phyloP scores from a whole-genome alignment of 352 stramenopile genomes.

The Globisporangium uncinulatum region DNA sequence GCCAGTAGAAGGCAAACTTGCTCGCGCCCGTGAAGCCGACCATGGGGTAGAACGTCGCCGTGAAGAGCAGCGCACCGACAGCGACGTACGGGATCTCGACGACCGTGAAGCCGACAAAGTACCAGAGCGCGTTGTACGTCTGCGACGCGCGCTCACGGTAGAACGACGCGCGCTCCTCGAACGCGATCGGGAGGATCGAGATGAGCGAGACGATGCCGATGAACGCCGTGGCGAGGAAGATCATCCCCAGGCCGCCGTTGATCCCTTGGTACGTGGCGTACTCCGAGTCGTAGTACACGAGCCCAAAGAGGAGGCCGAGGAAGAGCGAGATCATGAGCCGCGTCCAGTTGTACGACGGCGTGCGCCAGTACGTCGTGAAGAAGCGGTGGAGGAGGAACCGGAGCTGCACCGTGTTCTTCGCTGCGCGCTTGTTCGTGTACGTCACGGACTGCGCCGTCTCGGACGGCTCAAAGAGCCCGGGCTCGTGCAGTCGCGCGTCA shows the following conservation, averaged over 20 bases:
- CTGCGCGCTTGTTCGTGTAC: constrained; percentile 30
- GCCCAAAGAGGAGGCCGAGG: constrained; percentile 74
- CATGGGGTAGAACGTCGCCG: constrained; percentile 70
- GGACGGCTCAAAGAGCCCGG: not conserved
- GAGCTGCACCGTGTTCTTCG: constrained; percentile 29
- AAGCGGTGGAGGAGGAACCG: constrained; percentile 47
- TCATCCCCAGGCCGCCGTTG: constrained; percentile 46
- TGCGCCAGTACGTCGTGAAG: constrained; percentile 62
- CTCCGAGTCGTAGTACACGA: constrained; percentile 29
- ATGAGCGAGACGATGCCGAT: constrained; percentile 67
- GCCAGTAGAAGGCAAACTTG: constrained; percentile 59
- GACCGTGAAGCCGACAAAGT: constrained; percentile 61
- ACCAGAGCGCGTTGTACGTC: constrained; percentile 72
- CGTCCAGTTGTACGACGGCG: constrained; percentile 84
- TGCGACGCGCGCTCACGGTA: constrained; percentile 83
- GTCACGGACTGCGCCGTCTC: not conserved
- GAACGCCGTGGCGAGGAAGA: constrained; percentile 77
- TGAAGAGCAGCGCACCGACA: constrained; percentile 29
- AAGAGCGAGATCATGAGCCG: constrained; percentile 65
- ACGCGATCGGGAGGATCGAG: constrained; percentile 60
- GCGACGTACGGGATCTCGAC: constrained; percentile 66
- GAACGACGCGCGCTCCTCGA: constrained; percentile 82
- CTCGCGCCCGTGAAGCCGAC: constrained; percentile 26
- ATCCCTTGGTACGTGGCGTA: constrained; percentile 33
- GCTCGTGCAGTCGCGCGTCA: constrained; percentile 1